A percentile compares a stretch with the other conserved stretches of the same genome.
Conservation (phyloP, 768 basidiomycete species). For the Austroboletus festivus region DNA sequence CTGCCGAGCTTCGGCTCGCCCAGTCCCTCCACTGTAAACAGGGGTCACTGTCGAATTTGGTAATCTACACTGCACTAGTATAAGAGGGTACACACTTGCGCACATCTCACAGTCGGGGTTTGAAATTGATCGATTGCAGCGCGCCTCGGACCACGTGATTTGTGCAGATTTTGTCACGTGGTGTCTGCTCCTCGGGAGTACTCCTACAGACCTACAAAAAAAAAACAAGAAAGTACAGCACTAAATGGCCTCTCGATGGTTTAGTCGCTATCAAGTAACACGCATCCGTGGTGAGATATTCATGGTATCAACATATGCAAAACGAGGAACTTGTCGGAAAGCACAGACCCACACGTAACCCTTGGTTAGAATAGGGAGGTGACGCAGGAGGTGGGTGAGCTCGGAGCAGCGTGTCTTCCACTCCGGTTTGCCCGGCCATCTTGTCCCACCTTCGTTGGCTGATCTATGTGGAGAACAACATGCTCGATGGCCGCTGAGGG, state of each 20-base stretch:
- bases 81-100: too few species aligned
- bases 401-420: not conserved
- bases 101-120: too few species aligned
- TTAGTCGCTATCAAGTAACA: slow-evolving; percentile 1
- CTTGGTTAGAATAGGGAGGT: not conserved
- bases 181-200: too few species aligned
- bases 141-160: slow-evolving; percentile 26
- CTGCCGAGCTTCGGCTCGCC: too few species aligned
- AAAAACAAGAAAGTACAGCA: too few species aligned
- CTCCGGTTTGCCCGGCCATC: slow-evolving; percentile 3
- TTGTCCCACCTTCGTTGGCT: not conserved
- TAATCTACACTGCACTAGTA: too few species aligned
- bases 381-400: slow-evolving; percentile 6
- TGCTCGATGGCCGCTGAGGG: slow-evolving; percentile 1
- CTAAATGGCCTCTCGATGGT: slow-evolving; percentile 1
- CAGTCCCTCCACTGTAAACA: too few species aligned
- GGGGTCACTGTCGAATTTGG: too few species aligned
- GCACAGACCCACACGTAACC: not conserved
- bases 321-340: not conserved
- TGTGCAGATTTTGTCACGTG: slow-evolving; percentile 22
- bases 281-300: slow-evolving; percentile 1
- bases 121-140: too few species aligned
- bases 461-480: not conserved
- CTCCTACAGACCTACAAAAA: too few species aligned
- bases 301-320: not conserved